Percentiles rank a stretch among this genome's conserved stretches.
Evolutionary conservation across 495 filamentous ascomycete species (phyloP).

Genomic region (Penicillium angulare): DNA sequence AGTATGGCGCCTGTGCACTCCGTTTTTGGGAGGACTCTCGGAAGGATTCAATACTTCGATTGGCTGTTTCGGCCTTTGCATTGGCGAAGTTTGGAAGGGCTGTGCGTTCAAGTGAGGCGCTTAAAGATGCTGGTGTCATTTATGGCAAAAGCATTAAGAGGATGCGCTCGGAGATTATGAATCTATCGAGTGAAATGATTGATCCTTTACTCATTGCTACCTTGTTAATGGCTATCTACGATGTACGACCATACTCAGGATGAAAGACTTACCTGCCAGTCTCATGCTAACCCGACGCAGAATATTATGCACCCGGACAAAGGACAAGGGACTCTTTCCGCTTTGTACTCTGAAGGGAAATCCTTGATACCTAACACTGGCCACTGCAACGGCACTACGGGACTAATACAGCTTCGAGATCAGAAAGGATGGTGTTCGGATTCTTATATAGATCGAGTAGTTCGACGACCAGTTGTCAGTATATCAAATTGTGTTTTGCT

Average conservation of each 20-base stretch:
- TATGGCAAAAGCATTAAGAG: constrained; percentile 16
- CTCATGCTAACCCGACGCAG: not conserved
- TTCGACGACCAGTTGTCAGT: constrained; percentile 3
- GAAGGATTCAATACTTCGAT: constrained; percentile 23
- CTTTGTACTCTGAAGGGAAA: not conserved
- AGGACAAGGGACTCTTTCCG: not conserved
- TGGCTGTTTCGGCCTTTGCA: constrained; percentile 28
- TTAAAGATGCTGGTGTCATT: constrained; percentile 12
- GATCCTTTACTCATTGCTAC: constrained; percentile 28
- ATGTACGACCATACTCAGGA: constrained; percentile 12
- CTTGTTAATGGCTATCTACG: constrained; percentile 29
- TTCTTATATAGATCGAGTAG: constrained; percentile 22
- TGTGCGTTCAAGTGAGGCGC: constrained; percentile 5
- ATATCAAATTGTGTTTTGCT: not conserved
- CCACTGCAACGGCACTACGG: constrained; percentile 17
- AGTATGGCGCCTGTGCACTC: constrained; percentile 20
- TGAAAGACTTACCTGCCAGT: not conserved
- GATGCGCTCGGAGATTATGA: constrained; percentile 6
- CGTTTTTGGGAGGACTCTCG: constrained; percentile 9
- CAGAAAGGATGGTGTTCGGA: constrained; percentile 17
- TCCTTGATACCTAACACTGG: not conserved
- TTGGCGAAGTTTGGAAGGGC: constrained; percentile 26
- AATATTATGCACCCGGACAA: constrained; percentile 16
- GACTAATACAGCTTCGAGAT: constrained; percentile 23
- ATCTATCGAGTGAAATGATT: constrained; percentile 21